Percentiles rank a stretch among this genome's conserved stretches.
Evolutionary conservation across 106 monocot genomes (phyloP).

Genomic region (Dendrobium catenatum): DNA sequence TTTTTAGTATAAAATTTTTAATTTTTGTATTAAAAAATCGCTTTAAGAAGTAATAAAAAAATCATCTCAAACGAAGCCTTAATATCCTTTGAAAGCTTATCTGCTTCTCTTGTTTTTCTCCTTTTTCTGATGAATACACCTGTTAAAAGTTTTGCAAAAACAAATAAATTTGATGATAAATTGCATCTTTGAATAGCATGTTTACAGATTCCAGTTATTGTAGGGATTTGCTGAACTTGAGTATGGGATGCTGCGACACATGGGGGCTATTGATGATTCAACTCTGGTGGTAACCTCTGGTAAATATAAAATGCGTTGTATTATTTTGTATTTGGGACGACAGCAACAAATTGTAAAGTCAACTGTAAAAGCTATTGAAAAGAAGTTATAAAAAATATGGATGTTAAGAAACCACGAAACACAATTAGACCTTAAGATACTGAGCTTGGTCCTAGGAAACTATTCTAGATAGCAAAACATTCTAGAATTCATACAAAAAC

Average conservation of each 20-base stretch:
- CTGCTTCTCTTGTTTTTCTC: not conserved
- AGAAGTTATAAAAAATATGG: too few relatives aligned
- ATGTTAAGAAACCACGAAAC: too few relatives aligned
- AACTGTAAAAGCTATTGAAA: too few relatives aligned
- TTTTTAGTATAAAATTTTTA: too few relatives aligned
- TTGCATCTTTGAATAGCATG: not conserved
- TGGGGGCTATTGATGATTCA: conserved; percentile 78
- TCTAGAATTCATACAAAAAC: too few relatives aligned
- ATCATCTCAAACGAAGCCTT: not conserved
- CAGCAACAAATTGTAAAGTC: too few relatives aligned
- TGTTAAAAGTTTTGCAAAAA: not conserved
- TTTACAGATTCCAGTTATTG: conserved; percentile 2
- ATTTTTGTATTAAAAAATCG: too few relatives aligned
- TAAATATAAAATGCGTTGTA: conserved; percentile 9
- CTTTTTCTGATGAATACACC: not conserved
- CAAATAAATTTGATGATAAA: not conserved
- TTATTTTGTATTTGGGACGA: not conserved
- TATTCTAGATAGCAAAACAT: too few relatives aligned
- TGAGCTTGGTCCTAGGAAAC: too few relatives aligned
- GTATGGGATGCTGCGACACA: conserved; percentile 86
- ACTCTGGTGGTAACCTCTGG: conserved; percentile 83
- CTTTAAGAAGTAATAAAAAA: too few relatives aligned
- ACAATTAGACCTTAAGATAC: too few relatives aligned
- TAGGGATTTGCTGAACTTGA: conserved; percentile 97
- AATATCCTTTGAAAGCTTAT: not conserved